Percentiles rank a stretch among this genome's conserved stretches.
These are phyloP conservation scores for Eucalyptus erythrocorys DNA, from an alignment of 345 rosid genomes.

Conservation along the genomic window DNA sequence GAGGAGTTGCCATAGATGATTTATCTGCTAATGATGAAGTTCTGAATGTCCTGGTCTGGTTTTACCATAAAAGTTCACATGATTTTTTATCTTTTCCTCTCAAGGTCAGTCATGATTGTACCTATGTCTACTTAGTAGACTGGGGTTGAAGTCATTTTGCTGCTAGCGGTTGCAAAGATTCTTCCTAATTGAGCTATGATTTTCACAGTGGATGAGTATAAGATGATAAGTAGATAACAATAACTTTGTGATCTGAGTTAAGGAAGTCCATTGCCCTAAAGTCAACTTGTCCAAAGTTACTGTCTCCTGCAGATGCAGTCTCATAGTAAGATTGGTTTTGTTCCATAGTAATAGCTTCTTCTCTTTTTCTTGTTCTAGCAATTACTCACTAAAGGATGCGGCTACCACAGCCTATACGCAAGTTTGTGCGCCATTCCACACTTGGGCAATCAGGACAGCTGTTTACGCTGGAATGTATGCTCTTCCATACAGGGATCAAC, in stretches of 20 bases:
- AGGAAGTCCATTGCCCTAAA: neutral
- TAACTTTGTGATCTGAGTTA: neutral
- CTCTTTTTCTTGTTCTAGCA: conserved; percentile 6
- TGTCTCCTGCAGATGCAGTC: neutral
- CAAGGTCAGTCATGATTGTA: neutral
- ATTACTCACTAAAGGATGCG: conserved; percentile 64
- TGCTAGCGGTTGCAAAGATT: neutral
- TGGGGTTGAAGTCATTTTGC: neutral
- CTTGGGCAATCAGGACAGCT: conserved; percentile 82
- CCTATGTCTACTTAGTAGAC: neutral
- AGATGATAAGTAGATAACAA: neutral
- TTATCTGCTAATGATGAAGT: neutral
- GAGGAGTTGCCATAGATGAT: neutral
- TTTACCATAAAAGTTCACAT: neutral
- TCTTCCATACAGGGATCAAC: conserved; percentile 74
- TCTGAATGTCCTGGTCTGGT: neutral
- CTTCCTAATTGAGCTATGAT: neutral
- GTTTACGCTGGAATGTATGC: conserved; percentile 95
- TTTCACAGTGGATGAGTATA: neutral
- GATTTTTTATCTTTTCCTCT: neutral
- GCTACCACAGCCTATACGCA: conserved; percentile 76
- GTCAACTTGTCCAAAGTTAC: neutral
- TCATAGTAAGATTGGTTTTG: neutral
- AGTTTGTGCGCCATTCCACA: conserved; percentile 85
- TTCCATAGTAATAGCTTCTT: neutral